Evolutionary conservation across 352 stramenopile species (phyloP), one percentile per base, ranked within the genome.

Genomic region (Pythium pyrilobum): DNA sequence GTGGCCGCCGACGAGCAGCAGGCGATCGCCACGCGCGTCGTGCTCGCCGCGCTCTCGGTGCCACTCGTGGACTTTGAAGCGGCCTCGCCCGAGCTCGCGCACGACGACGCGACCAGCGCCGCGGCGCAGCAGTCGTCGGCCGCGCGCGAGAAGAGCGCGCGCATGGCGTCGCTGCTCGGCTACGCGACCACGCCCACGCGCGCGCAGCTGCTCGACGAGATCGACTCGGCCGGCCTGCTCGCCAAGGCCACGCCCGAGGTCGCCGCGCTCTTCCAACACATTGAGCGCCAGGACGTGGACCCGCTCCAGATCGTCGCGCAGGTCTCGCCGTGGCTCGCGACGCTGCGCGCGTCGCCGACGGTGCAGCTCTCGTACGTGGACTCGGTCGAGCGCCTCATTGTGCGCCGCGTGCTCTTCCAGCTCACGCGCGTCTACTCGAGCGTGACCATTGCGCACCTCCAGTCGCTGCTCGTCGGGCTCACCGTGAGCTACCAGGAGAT

Each of bases 31-130:
- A 96, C 80, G 40, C 83, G 80, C 34, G 92, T 98, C 27, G 72
- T 98, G 18, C 75, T 99, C 9, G 84, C 95, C 9, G 89, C 93
- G 41, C 71, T 99, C 28, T 97, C 88, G 48, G 98, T 99, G 64
- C 95, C 94, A 10, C 60, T 92, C 41, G 56, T 87, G 27, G 74
- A 88, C 32, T 87, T 89, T 39, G 76, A 87, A 49, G 46, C 72
- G 13, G 60, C 72, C 20, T 69, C 74, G 39, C 62, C 84, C 31
- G 78, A 87, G 51, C 62, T 85, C 33, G 21, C 47, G 20, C 69
- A 79, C 3, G 72, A 72, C 42, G 78, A 81, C 48, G 71, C 73
- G 13, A 67, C 72, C 10, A 67, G 75, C 18, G 89, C 88, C 45
- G 73, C 85, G 37, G 72, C 85, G 38, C 66, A 68, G 41, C 62